phyloP scores from a whole-genome alignment of 2,329 filamentous ascomycete genomes.

The Diplodia intermedia region DNA sequence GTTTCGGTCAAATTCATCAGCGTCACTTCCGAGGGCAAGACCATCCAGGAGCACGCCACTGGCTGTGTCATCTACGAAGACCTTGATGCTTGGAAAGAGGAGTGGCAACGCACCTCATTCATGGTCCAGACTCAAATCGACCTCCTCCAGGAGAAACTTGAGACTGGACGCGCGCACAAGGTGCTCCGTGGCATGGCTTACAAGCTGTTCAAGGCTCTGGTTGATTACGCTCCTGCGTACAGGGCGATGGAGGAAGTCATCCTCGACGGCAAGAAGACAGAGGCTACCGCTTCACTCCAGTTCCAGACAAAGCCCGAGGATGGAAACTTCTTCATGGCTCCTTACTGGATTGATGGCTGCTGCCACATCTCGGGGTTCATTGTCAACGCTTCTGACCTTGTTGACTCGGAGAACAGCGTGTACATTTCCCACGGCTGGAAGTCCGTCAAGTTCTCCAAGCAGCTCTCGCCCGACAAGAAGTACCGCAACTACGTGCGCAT shows the following conservation, averaged over 20 bases:
- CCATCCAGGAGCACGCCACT: conserved; percentile 66
- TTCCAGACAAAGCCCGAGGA: conserved; percentile 62
- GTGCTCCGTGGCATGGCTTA: conserved; percentile 78
- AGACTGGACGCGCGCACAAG: conserved; percentile 72
- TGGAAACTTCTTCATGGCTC: conserved; percentile 64
- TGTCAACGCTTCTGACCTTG: conserved; percentile 65
- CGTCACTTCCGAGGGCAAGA: conserved; percentile 64
- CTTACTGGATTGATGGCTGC: conserved; percentile 66
- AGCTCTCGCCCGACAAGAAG: conserved; percentile 58
- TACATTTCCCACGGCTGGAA: conserved; percentile 69
- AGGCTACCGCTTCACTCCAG: conserved; percentile 61
- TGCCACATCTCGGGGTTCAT: conserved; percentile 66
- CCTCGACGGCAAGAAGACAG: conserved; percentile 61
- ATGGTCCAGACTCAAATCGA: conserved; percentile 64
- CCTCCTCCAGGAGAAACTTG: conserved; percentile 71
- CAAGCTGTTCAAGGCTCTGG: conserved; percentile 70
- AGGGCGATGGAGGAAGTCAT: conserved; percentile 66
- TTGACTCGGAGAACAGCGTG: conserved; percentile 65
- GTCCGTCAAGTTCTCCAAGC: conserved; percentile 63
- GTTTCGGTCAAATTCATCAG: conserved; percentile 64
- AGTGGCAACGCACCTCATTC: conserved; percentile 71
- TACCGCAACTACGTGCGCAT: conserved; percentile 69
- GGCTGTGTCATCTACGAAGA: conserved; percentile 69
- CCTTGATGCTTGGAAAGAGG: conserved; percentile 65
- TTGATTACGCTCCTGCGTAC: conserved; percentile 64